These are phyloP conservation scores for Ogataea degrootiae DNA, from an alignment of 805 yeast genomes.

Conservation along the genomic window DNA sequence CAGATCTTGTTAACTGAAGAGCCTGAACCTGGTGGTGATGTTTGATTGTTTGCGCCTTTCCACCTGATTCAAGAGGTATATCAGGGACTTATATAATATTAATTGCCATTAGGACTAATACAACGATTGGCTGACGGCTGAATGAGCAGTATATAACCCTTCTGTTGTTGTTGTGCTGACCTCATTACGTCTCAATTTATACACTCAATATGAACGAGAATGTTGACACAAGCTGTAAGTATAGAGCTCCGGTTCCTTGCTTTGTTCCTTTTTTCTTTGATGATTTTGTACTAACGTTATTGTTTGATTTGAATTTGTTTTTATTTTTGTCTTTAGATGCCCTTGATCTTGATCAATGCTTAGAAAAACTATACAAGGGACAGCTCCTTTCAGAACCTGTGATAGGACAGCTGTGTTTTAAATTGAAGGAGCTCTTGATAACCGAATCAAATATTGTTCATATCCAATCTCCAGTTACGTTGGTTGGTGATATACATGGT, in stretches of 20 bases:
- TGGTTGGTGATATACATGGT: slow-evolving; percentile 97
- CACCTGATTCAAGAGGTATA: no score
- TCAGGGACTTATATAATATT: no score
- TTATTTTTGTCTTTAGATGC: slow-evolving; percentile 6
- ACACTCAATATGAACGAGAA: neutral
- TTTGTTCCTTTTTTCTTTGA: neutral
- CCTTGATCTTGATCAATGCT: slow-evolving; percentile 63
- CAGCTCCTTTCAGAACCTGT: slow-evolving; percentile 69
- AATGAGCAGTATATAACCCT: neutral
- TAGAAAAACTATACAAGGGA: slow-evolving; percentile 59
- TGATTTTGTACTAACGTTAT: neutral
- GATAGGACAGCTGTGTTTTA: slow-evolving; percentile 68
- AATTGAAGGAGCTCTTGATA: slow-evolving; percentile 74
- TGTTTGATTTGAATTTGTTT: neutral
- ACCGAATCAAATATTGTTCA: slow-evolving; percentile 84
- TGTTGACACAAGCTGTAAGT: slow-evolving; percentile 1
- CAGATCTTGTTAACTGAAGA: no score
- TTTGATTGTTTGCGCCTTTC: no score
- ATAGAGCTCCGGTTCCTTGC: neutral
- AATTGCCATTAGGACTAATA: no score
- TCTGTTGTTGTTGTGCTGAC: neutral
- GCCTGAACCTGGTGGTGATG: no score
- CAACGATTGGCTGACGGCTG: neutral
- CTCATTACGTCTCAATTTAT: neutral
- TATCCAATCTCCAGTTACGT: slow-evolving; percentile 80